Evolutionary conservation across 768 basidiomycete genomes (phyloP), one percentile per base, ranked within the genome.

Genomic region (Suillus weaverae): DNA sequence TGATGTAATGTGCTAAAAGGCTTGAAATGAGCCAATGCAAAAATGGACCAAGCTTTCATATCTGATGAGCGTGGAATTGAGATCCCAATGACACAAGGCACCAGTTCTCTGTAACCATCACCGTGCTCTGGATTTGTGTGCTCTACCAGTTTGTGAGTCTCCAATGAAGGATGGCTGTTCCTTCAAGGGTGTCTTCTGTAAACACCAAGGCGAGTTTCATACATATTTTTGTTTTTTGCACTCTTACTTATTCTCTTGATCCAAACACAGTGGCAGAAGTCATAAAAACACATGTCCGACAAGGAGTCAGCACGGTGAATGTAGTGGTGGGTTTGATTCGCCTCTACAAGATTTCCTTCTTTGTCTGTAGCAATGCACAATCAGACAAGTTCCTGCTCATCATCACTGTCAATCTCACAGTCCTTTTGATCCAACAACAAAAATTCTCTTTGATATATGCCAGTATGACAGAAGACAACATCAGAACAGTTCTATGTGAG

Each of bases 281-380:
- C 72, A 64, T 71, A 76, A 57, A 76, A 77, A n/a, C 22, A 59
- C 39, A 75, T 62, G 50, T 73, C 13, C 2, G 13, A 0, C 9
- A 78, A 60, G 0, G 18, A 13, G 20, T 32, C 44, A 38, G 56
- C 65, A 1, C 74, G 55, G 50, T 69, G 67, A 2, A 70, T 38
- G 62, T 79, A 78, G 62, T 79, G 65, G 44, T 74, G 62, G 11
- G 76, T 53, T 57, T 78, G 77, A 59, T 67, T 71, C 0, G 63
- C n/a, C 13, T 68, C 63, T 0, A 55, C 9, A 0, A 77, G 36
- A 1, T 54, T 44, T 6, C 69, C 73, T 22, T 68, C 55, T 18
- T 48, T 20, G 62, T 62, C 44, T 6, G 44, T 59, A 33, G 39
- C 36, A 51, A 61, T 35, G 18, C 39, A 13, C 6, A 26, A n/a